Evolutionary conservation across 108 stramenopile genomes (phyloP).

Genomic region (Cyclotella kingstonii): DNA sequence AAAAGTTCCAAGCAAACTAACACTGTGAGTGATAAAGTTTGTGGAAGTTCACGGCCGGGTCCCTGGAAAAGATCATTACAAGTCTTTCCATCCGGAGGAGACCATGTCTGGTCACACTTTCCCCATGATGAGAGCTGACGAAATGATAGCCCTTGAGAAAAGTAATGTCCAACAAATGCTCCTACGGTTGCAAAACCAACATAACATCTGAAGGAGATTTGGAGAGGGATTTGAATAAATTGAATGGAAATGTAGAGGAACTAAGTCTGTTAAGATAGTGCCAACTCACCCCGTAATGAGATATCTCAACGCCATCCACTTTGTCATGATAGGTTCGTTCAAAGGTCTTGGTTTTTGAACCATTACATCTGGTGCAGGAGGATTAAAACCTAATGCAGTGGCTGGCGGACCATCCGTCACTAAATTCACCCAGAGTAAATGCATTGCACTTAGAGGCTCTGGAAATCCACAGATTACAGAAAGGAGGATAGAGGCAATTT

Average conservation of each 20-base stretch:
- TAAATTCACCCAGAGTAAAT: slow-evolving; percentile 97
- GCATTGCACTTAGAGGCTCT: slow-evolving; percentile 97
- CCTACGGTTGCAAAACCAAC: slow-evolving; percentile 96
- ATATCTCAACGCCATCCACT: slow-evolving; percentile 92
- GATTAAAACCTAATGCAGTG: slow-evolving; percentile 97
- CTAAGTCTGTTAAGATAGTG: not conserved
- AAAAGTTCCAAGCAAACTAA: slow-evolving; percentile 96
- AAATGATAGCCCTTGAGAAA: slow-evolving; percentile 63
- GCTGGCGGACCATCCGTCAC: slow-evolving; percentile 99
- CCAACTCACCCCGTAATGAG: slow-evolving; percentile 71
- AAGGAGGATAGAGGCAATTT: slow-evolving; percentile 93
- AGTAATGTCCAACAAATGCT: slow-evolving; percentile 89
- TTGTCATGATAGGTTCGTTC: slow-evolving; percentile 93
- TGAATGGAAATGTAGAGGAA: slow-evolving; percentile 10
- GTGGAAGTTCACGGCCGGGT: slow-evolving; percentile 72
- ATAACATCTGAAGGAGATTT: slow-evolving; percentile 75
- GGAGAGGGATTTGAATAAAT: too few species aligned
- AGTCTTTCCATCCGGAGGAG: slow-evolving; percentile 41
- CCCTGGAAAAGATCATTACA: slow-evolving; percentile 82
- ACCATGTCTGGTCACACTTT: slow-evolving; percentile 52
- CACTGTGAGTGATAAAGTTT: slow-evolving; percentile 90
- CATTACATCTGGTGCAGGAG: slow-evolving; percentile 93
- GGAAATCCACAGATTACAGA: slow-evolving; percentile 90
- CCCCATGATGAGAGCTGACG: slow-evolving; percentile 55
- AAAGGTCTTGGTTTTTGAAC: slow-evolving; percentile 82